A percentile compares a stretch with the other conserved stretches of the same genome.
These are phyloP conservation scores for Metroxylon sagu DNA, from an alignment of 176 grass and related monocot species.

Conservation along the genomic window DNA sequence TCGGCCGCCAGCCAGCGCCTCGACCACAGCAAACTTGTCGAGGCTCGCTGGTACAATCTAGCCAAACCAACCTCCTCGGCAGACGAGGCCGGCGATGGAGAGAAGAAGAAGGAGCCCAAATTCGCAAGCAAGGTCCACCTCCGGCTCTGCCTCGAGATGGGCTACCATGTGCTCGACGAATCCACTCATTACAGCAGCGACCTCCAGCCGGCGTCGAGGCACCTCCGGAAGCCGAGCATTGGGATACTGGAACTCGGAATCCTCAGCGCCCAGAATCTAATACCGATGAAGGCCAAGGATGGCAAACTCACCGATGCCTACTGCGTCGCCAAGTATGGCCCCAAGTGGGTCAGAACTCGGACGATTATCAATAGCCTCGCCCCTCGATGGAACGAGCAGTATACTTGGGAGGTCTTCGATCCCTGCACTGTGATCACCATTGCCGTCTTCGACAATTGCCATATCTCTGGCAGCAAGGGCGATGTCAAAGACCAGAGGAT, in stretches of 20 bases:
- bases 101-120: conserved; percentile 63
- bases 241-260: conserved; percentile 81
- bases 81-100: conserved; percentile 27
- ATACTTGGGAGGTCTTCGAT: conserved; percentile 96
- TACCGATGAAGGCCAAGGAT: conserved; percentile 79
- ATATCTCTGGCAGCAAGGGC: conserved; percentile 45
- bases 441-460: conserved; percentile 77
- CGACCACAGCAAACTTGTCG: conserved; percentile 68
- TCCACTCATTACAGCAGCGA: conserved; percentile 95
- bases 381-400: conserved; percentile 94
- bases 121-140: conserved; percentile 83
- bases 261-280: conserved; percentile 61
- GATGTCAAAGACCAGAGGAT: conserved; percentile 58
- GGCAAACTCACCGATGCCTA: conserved; percentile 70
- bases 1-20: conserved; percentile 25
- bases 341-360: conserved; percentile 85
- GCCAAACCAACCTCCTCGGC: conserved; percentile 16
- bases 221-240: conserved; percentile 62
- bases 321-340: conserved; percentile 84
- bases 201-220: conserved; percentile 63
- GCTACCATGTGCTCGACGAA: conserved; percentile 91
- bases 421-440: conserved; percentile 84
- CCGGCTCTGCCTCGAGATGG: conserved; percentile 59
- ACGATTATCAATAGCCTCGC: conserved; percentile 62
- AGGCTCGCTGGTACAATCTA: conserved; percentile 67